These are phyloP conservation scores for Pisolithus thermaeus DNA, from an alignment of 1,284 basidiomycete genomes.

Conservation along the genomic window DNA sequence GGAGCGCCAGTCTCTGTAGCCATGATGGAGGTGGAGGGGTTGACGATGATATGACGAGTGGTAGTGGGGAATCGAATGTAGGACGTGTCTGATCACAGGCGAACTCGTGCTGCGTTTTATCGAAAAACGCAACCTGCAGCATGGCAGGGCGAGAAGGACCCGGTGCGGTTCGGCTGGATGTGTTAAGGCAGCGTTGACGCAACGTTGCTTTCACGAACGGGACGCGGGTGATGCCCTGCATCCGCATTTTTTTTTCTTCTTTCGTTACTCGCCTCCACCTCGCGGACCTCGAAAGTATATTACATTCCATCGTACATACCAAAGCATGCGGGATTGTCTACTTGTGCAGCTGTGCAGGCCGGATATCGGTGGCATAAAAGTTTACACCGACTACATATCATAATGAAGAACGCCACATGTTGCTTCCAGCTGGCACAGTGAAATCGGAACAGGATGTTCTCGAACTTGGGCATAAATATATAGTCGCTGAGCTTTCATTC, in stretches of 20 bases:
- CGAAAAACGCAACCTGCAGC: slow-evolving; percentile 2
- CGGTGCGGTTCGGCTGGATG: neutral
- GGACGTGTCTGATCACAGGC: neutral
- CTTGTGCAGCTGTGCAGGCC: neutral
- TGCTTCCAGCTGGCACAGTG: too few relatives aligned
- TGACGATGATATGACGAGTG: neutral
- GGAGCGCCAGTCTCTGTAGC: slow-evolving; percentile 10
- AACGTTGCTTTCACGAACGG: slow-evolving; percentile 17
- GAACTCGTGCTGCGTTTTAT: slow-evolving; percentile 1
- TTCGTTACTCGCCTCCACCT: slow-evolving; percentile 6
- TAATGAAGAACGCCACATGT: too few relatives aligned
- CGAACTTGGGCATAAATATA: too few relatives aligned
- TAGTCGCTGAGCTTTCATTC: too few relatives aligned
- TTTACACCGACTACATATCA: neutral
- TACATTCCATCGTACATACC: neutral
- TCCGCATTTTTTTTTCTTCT: slow-evolving; percentile 1
- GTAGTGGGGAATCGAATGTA: neutral
- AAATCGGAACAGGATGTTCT: too few relatives aligned
- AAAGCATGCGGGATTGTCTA: neutral
- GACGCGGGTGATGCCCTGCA: neutral
- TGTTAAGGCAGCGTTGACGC: slow-evolving; percentile 20
- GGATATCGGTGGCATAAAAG: neutral
- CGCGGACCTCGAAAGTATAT: slow-evolving; percentile 13
- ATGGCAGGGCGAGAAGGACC: slow-evolving; percentile 6
- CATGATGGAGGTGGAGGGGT: neutral